phyloP scores from a whole-genome alignment of 768 basidiomycete genomes.

The Amyloporia xantha region DNA sequence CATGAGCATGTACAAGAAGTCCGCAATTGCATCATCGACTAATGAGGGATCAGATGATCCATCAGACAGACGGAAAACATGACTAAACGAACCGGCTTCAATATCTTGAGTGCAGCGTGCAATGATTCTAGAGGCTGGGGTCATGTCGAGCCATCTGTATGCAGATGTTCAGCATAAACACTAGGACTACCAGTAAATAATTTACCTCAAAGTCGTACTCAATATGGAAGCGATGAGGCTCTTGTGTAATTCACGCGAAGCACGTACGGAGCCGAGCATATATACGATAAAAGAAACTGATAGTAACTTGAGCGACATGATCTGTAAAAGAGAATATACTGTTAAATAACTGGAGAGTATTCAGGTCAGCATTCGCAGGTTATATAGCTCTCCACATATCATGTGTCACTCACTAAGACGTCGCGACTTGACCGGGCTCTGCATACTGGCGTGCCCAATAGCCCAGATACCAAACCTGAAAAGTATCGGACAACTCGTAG shows the following conservation, averaged over 20 bases:
- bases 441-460: constrained; percentile 31
- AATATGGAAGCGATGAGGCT: constrained; percentile 24
- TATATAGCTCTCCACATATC: constrained; percentile 5
- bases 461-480: constrained; percentile 30
- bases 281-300: constrained; percentile 18
- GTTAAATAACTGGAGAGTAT: constrained; percentile 22
- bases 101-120: constrained; percentile 67
- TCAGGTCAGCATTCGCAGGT: not conserved
- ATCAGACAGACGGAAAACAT: not conserved
- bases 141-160: constrained; percentile 44
- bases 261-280: constrained; percentile 24
- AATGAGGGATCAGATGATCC: not conserved
- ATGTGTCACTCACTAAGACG: constrained; percentile 26
- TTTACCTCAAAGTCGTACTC: constrained; percentile 25
- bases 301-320: constrained; percentile 15
- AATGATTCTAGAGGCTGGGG: constrained; percentile 53
- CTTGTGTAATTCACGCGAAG: constrained; percentile 26
- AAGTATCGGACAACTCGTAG: constrained; percentile 9
- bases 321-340: constrained; percentile 19
- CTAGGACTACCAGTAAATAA: not conserved
- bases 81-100: constrained; percentile 21
- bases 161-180: not conserved
- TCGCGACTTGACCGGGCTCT: constrained; percentile 17
- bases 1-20: constrained; percentile 20
- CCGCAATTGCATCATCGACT: constrained; percentile 31